phyloP scores from a whole-genome alignment of 805 yeast genomes.

The Ogataea paraovalis region DNA sequence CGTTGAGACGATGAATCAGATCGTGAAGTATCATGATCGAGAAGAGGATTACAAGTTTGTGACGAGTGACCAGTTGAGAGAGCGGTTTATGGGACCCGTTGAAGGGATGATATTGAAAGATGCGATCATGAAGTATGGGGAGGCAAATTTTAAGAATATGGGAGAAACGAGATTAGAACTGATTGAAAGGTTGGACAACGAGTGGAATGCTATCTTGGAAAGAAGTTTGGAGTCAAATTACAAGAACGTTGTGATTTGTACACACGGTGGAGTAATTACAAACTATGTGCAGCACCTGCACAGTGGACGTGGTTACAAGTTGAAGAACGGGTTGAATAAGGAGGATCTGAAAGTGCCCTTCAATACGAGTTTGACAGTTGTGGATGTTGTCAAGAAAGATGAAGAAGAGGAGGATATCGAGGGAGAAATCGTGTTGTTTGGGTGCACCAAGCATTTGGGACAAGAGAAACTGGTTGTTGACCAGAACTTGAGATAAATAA shows the following conservation, averaged over 20 bases:
- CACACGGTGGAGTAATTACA: slow-evolving; percentile 82
- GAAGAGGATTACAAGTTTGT: slow-evolving; percentile 18
- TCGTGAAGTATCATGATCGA: slow-evolving; percentile 29
- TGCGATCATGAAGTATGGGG: slow-evolving; percentile 58
- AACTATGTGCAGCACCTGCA: slow-evolving; percentile 51
- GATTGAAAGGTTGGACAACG: slow-evolving; percentile 43
- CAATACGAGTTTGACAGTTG: slow-evolving; percentile 69
- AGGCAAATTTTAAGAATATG: slow-evolving; percentile 47
- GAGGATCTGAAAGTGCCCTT: slow-evolving; percentile 55
- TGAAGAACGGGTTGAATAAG: slow-evolving; percentile 36
- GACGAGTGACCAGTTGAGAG: slow-evolving; percentile 51
- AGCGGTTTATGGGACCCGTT: slow-evolving; percentile 72
- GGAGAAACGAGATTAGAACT: slow-evolving; percentile 58
- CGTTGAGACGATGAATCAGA: slow-evolving; percentile 48
- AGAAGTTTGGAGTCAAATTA: slow-evolving; percentile 32
- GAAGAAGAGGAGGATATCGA: slow-evolving; percentile 35
- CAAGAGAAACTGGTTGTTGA: not conserved
- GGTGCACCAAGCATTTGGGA: slow-evolving; percentile 65
- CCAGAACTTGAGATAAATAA: not conserved
- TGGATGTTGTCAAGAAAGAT: slow-evolving; percentile 45
- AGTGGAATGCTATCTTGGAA: slow-evolving; percentile 41
- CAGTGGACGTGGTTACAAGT: slow-evolving; percentile 33
- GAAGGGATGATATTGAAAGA: slow-evolving; percentile 71
- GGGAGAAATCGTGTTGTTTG: slow-evolving; percentile 41
- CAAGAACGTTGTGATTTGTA: slow-evolving; percentile 55